phyloP scores from a whole-genome alignment of 805 yeast genomes.

The Metschnikowia bowlesiae region DNA sequence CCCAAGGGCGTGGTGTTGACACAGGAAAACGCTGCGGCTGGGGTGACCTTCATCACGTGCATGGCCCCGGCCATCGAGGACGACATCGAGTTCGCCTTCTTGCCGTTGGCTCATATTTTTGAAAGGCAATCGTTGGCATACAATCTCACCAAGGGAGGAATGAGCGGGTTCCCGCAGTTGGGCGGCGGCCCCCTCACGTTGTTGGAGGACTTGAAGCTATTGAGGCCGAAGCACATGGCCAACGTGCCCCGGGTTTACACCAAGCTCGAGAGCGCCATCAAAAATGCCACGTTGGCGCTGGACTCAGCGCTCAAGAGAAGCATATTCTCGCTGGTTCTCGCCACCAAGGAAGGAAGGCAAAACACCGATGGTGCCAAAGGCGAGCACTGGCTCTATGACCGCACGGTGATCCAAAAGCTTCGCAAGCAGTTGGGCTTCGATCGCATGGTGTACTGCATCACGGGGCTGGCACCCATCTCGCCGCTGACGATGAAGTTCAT shows the following conservation, averaged over 20 bases:
- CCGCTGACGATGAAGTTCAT: constrained; percentile 57
- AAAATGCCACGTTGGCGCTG: constrained; percentile 21
- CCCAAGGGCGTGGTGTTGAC: constrained; percentile 26
- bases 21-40: constrained; percentile 19
- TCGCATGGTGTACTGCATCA: constrained; percentile 22
- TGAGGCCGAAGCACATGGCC: constrained; percentile 22
- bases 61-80: constrained; percentile 8
- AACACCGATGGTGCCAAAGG: constrained; percentile 17
- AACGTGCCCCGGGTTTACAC: constrained; percentile 27
- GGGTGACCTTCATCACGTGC: constrained; percentile 14
- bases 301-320: constrained; percentile 16
- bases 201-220: constrained; percentile 22
- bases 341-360: constrained; percentile 17
- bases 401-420: constrained; percentile 10
- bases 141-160: constrained; percentile 23
- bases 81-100: constrained; percentile 19
- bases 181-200: constrained; percentile 22
- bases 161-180: constrained; percentile 21
- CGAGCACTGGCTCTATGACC: constrained; percentile 17
- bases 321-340: constrained; percentile 17
- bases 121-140: constrained; percentile 26
- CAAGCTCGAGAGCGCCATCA: constrained; percentile 24
- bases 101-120: constrained; percentile 37
- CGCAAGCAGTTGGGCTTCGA: constrained; percentile 33
- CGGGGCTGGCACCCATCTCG: constrained; percentile 69